phyloP scores from a whole-genome alignment of 2,329 filamentous ascomycete genomes.

The Zymoseptoria ardabiliae region DNA sequence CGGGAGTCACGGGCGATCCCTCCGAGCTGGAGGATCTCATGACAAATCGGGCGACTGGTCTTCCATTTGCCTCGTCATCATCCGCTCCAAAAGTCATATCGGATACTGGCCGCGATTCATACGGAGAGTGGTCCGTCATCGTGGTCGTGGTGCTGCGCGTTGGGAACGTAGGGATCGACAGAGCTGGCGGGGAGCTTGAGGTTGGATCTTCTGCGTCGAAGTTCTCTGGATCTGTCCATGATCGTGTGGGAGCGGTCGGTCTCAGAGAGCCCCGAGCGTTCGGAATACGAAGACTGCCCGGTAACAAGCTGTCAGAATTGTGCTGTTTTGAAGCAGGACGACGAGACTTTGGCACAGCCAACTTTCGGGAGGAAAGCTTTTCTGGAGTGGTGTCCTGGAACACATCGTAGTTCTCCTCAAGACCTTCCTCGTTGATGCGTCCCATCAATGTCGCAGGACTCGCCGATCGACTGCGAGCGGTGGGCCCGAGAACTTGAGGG shows the following conservation, averaged over 20 bases:
- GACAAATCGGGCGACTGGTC: background rate
- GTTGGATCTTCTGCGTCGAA: background rate
- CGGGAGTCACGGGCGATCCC: background rate
- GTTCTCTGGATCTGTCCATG: background rate
- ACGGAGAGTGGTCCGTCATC: background rate
- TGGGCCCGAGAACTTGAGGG: conserved; percentile 36
- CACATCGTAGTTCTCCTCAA: background rate
- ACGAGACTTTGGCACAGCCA: background rate
- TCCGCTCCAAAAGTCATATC: background rate
- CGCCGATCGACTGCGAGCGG: conserved; percentile 24
- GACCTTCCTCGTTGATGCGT: conserved; percentile 34
- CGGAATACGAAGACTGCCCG: background rate
- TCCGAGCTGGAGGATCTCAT: background rate
- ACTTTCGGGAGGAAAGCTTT: background rate
- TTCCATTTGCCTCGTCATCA: background rate
- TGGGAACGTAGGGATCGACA: background rate
- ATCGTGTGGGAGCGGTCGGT: background rate
- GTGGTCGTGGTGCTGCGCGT: background rate
- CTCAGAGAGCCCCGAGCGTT: background rate
- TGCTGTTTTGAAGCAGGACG: background rate
- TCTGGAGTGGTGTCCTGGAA: background rate
- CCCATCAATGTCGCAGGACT: conserved; percentile 30
- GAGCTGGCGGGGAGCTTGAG: background rate
- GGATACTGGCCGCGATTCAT: background rate
- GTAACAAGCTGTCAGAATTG: background rate